phyloP scores from a whole-genome alignment of 225 moss, liverwort and hornwort species.

The Polytrichum commune region DNA sequence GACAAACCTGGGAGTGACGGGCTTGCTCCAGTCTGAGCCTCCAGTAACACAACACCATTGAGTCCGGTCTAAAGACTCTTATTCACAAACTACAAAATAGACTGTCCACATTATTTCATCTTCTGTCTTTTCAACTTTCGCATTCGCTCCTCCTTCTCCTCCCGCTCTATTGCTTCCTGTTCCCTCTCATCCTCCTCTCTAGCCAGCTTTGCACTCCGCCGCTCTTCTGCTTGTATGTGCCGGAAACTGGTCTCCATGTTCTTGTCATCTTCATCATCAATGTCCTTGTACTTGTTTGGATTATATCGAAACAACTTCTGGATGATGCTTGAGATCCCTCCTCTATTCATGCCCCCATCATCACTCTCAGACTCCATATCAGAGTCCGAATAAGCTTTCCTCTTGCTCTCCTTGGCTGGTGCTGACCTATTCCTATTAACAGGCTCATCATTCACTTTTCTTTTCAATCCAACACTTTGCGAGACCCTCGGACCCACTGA shows the following conservation, averaged over 20 bases:
- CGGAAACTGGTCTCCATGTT: constrained; percentile 91
- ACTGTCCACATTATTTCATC: constrained; percentile 1
- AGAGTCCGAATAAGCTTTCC: constrained; percentile 17
- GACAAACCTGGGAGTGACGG: not conserved
- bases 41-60: not conserved
- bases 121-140: constrained; percentile 46
- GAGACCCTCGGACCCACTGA: constrained; percentile 4
- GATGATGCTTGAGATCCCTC: constrained; percentile 63
- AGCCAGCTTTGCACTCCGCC: constrained; percentile 62
- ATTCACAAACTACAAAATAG: not conserved
- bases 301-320: constrained; percentile 84
- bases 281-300: constrained; percentile 74
- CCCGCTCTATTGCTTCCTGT: constrained; percentile 54
- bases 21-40: not conserved
- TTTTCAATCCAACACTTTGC: constrained; percentile 24
- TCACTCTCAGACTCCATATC: constrained; percentile 42
- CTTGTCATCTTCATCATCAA: constrained; percentile 88
- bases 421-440: constrained; percentile 23
- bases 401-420: constrained; percentile 33
- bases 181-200: constrained; percentile 67
- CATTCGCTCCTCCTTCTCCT: constrained; percentile 49
- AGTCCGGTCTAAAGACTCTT: not conserved
- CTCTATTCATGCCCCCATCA: constrained; percentile 27
- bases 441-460: constrained; percentile 30
- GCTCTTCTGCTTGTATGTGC: constrained; percentile 88